phyloP scores from a whole-genome alignment of 2,329 filamentous ascomycete genomes.

The Pseudogymnoascus sp. region DNA sequence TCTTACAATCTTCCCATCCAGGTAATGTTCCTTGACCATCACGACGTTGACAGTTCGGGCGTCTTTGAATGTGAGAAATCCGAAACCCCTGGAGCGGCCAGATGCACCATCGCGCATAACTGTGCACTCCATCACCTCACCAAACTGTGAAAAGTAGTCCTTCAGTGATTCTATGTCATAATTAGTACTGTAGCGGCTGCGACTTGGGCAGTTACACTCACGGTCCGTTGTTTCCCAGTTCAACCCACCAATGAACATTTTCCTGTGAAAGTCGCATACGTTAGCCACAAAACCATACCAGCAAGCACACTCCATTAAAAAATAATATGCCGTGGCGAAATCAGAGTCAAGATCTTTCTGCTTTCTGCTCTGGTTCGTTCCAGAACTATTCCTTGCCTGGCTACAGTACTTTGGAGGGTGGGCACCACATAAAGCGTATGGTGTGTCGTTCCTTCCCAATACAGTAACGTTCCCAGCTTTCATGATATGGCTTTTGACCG shows the following conservation, averaged over 20 bases:
- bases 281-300: not conserved
- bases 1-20: constrained; percentile 96
- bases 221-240: constrained; percentile 99
- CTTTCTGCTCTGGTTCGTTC: not conserved
- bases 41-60: constrained; percentile 97
- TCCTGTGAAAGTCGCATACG: constrained; percentile 47
- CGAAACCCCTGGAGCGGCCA: constrained; percentile 89
- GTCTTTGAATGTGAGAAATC: constrained; percentile 96
- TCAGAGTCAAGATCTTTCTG: not conserved
- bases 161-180: constrained; percentile 71
- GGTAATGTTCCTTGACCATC: constrained; percentile 98
- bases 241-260: constrained; percentile 98
- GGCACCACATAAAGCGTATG: not conserved
- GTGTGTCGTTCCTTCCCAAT: constrained; percentile 4
- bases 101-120: constrained; percentile 98
- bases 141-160: constrained; percentile 96
- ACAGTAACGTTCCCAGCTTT: not conserved
- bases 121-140: constrained; percentile 93
- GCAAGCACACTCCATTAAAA: not conserved
- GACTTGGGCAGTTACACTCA: constrained; percentile 41
- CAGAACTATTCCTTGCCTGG: not conserved
- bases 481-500: not conserved
- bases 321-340: not conserved
- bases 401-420: not conserved
- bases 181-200: constrained; percentile 23